Conservation (phyloP, 2,329 filamentous ascomycete species). For the Trichoderma afroharzianum region DNA sequence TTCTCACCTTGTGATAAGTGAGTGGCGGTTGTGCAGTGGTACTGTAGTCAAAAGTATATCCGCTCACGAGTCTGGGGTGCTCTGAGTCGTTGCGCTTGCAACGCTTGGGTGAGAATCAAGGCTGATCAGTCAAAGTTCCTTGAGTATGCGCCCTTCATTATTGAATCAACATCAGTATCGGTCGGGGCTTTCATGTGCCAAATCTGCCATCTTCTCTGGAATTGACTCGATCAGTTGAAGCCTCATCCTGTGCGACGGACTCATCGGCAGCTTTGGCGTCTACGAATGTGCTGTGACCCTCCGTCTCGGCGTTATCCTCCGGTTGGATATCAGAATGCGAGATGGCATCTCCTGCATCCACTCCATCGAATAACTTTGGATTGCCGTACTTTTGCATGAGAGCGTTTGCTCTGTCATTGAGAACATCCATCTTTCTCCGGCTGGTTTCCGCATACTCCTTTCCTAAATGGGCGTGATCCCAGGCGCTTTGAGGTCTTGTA, state of each 20-base stretch:
- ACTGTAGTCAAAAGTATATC: not conserved
- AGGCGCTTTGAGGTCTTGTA: not conserved
- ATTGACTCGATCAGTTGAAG: too few relatives aligned
- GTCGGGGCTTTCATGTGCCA: not conserved
- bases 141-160: not conserved
- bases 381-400: not conserved
- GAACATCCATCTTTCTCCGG: not conserved
- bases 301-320: not conserved
- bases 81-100: not conserved
- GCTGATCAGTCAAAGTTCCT: not conserved
- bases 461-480: not conserved
- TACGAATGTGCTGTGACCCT: rapidly evolving
- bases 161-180: not conserved
- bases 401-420: not conserved
- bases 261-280: not conserved
- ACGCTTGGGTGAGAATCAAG: not conserved
- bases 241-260: not conserved
- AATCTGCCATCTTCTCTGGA: not conserved
- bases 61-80: not conserved
- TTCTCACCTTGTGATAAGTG: not conserved
- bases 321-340: not conserved
- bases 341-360: not conserved
- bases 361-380: not conserved
- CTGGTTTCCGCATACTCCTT: not conserved
- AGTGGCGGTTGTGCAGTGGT: not conserved